Conservation (phyloP, 2,329 filamentous ascomycete genomes). For the Coniochaeta pulveracea region DNA sequence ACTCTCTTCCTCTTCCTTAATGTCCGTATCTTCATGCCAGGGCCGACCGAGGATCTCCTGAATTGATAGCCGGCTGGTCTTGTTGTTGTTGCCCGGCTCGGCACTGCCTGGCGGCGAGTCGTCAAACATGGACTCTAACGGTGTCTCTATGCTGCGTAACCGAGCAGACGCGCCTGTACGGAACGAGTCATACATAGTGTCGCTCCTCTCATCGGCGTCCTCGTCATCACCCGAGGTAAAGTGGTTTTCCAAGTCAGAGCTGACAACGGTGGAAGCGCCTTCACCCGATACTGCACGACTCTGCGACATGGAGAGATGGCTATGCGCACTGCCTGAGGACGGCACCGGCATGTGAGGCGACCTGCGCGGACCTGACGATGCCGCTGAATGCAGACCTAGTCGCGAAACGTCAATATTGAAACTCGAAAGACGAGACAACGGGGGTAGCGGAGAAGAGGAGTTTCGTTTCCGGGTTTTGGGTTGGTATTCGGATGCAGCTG, state of each 20-base stretch:
- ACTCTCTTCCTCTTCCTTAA: constrained; percentile 52
- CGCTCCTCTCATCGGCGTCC: constrained; percentile 68
- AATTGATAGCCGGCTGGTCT: constrained; percentile 44
- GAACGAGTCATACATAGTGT: constrained; percentile 66
- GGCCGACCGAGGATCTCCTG: constrained; percentile 45
- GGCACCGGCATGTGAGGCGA: constrained; percentile 28
- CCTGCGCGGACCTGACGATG: constrained; percentile 23
- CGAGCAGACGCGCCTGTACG: constrained; percentile 60
- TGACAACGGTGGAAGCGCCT: constrained; percentile 53
- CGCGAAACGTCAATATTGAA: constrained; percentile 42
- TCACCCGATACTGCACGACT: constrained; percentile 29
- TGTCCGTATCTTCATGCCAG: constrained; percentile 43
- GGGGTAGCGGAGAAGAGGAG: constrained; percentile 43
- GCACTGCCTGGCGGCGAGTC: constrained; percentile 57
- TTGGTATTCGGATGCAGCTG: constrained; percentile 11
- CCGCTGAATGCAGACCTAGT: constrained; percentile 27
- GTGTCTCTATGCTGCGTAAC: constrained; percentile 55
- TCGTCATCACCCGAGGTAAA: constrained; percentile 62
- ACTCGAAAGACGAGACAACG: constrained; percentile 40
- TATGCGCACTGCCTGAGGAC: constrained; percentile 21
- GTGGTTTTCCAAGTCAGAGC: constrained; percentile 57
- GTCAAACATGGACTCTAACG: constrained; percentile 71
- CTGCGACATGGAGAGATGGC: constrained; percentile 24
- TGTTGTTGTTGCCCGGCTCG: constrained; percentile 30
- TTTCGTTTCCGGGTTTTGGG: constrained; percentile 27